These are phyloP conservation scores for Auricularia sp. DNA, from an alignment of 768 basidiomycete species.

Conservation along the genomic window DNA sequence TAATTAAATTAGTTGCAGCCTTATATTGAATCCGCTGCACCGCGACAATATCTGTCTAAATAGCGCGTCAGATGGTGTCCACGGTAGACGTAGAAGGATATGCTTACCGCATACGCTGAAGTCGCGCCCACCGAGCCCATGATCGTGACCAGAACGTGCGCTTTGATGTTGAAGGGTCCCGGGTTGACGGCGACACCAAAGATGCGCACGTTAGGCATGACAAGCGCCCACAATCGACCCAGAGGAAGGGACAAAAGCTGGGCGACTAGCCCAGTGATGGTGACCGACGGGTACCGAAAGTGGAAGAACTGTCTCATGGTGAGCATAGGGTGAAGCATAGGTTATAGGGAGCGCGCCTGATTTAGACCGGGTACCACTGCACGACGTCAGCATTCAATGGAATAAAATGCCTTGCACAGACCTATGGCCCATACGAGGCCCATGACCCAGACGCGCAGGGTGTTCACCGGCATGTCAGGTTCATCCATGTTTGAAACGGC, in stretches of 20 bases:
- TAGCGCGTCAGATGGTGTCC: background rate
- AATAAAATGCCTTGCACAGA: background rate
- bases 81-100: background rate
- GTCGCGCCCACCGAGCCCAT: constrained; percentile 55
- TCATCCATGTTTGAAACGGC: constrained; percentile 76
- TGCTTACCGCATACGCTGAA: constrained; percentile 38
- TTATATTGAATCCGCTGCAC: constrained; percentile 66
- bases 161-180: constrained; percentile 68
- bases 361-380: constrained; percentile 36
- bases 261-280: constrained; percentile 53
- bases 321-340: background rate
- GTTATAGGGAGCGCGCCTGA: constrained; percentile 22
- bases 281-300: constrained; percentile 63
- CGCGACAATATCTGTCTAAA: constrained; percentile 55
- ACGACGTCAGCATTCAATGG: background rate
- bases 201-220: constrained; percentile 44
- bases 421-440: constrained; percentile 47
- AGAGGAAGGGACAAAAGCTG: constrained; percentile 64
- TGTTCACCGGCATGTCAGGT: constrained; percentile 66
- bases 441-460: constrained; percentile 51
- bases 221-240: constrained; percentile 46
- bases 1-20: too few species aligned
- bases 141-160: constrained; percentile 48
- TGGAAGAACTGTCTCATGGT: constrained; percentile 40
- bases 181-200: constrained; percentile 59